Base-by-base conservation (phyloP, 2,329 filamentous ascomycete species). In the Colletotrichum eremochloae region DNA sequence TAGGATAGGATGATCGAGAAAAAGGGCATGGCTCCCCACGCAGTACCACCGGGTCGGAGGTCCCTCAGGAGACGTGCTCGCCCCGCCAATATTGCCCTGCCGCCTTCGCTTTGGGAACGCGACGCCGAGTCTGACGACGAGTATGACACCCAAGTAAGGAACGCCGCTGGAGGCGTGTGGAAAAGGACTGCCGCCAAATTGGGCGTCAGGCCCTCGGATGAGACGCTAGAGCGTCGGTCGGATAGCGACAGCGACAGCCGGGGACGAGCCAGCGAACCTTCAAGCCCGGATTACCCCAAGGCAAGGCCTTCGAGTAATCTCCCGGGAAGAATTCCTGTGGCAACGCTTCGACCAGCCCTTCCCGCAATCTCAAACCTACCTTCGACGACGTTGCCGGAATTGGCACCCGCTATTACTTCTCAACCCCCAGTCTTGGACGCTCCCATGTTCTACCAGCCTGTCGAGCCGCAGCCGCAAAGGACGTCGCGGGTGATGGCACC, bases 1-100 rank as follows among this genome's bases (percentile, higher is more conserved):
- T 29, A 72, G 66, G 69, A 61, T 64, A 72, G 69, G 69, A 72
- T 72, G 69, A 60, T 64, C 40, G 69, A 64, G 55, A 55, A 69
- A 40, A 55, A 60, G 60, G 53, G 46, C 24, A 72, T 72, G 69
- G 69, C 69, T 64, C 66, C 69, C 18, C 60, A 72, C 60, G 55
- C 58, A 63, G 55, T 61, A 29, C 67, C 60, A 67, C 48, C 44
- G 61, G 63, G 48, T 62, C 48, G 46, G 31, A 67, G 48, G 62
- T 36, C 67, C 33, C 14, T 48, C 20, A 52, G 48, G 50, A 62
- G 71, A 58, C 48, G 67, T 63, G 71, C 61, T 42, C 53, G 42
- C 33, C 71, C 67, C 36, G 67, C 50, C 62, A 63, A 67, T 38
- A 67, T 73, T n/a, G 44, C 46, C 18, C 36, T 67, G 14, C 62